Base-by-base conservation (phyloP, 495 filamentous ascomycete species). In the Penicillium chermesinum region DNA sequence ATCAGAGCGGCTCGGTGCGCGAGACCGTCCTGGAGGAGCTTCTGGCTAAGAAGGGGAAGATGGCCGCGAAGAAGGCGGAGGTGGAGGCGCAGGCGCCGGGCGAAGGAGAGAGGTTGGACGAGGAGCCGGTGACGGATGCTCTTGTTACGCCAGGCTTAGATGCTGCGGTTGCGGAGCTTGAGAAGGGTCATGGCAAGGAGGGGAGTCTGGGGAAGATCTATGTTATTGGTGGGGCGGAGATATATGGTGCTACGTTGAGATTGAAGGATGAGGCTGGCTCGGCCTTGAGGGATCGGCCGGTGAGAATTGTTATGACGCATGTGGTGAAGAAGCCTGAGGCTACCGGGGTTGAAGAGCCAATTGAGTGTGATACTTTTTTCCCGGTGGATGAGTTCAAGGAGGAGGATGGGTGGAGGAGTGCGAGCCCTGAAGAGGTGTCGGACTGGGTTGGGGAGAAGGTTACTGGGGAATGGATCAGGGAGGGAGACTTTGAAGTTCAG, bases 331-430 rank as follows among this genome's bases (percentile, higher is more conserved):
- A 57, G 32, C 52, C 59, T 72, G 58, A 65, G 21, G 62, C 43
- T 84, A 30, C 25, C 4, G 52, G 69, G 77, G 53, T 68, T 89
- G 33, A 42, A 71, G 55, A 63, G 54, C 47, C 81, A 41, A 95
- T 85, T 70, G 88, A 90, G 53, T 95, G 90, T 65, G 93, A 98
- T 82, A 86, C 85, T 0, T 86, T 86, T 50, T 96, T 96, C 61
- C 86, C 87, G 5, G 51, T 86, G 19, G 69, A 76, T 62, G 53
- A 51, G 34, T 48, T 70, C 35, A 46, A 50, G 14, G 12, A 12
- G 16, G 42, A 56, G 47, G 53, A 59, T 54, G 65, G 64, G 7
- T 75, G 71, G 71, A 50, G 66, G 55, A 59, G 46, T 57, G 71
- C 53, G 36, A 66, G 62, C 49, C 16, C 57, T 5, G 45, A 49